Evolutionary conservation across 345 rosid species (phyloP).

Genomic region (Clausena lansium): DNA sequence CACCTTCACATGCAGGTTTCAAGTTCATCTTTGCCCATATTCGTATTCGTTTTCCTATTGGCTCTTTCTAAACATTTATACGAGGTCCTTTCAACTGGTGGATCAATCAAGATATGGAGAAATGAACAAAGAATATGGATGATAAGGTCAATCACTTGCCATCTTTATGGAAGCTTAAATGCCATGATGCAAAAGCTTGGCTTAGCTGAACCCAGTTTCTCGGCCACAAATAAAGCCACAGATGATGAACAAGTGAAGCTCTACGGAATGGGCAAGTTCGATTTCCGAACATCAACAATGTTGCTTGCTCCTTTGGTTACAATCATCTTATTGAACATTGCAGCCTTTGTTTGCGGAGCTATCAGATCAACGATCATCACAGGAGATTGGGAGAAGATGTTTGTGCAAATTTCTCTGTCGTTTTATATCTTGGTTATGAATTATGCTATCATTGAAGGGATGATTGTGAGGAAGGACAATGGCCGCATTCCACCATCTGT

Average conservation of each 20-base stretch:
- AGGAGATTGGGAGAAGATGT: constrained; percentile 22
- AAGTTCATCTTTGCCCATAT: constrained; percentile 17
- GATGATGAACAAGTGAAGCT: constrained; percentile 25
- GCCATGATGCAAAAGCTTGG: constrained; percentile 28
- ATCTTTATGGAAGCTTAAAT: constrained; percentile 29
- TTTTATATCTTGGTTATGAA: constrained; percentile 30
- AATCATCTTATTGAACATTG: constrained; percentile 28
- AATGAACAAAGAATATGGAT: constrained; percentile 42
- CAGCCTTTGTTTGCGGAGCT: constrained; percentile 23
- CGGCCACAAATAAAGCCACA: constrained; percentile 33
- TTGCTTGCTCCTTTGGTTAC: constrained; percentile 41
- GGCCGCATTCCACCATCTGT: constrained; percentile 34
- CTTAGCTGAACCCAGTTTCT: constrained; percentile 34
- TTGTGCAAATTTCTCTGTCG: constrained; percentile 29
- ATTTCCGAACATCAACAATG: constrained; percentile 33
- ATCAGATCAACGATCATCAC: constrained; percentile 16
- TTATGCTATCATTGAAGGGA: constrained; percentile 44
- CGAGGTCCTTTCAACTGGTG: constrained; percentile 27
- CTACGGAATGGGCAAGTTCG: constrained; percentile 35
- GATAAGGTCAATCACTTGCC: constrained; percentile 32
- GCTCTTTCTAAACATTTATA: constrained; percentile 15
- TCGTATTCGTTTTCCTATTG: constrained; percentile 28
- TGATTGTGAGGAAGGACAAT: constrained; percentile 38
- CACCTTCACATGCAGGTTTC: constrained; percentile 23
- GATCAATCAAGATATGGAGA: constrained; percentile 18